These are phyloP conservation scores for Solanum ossicruentum DNA, from an alignment of 257 asterid species.

Conservation along the genomic window DNA sequence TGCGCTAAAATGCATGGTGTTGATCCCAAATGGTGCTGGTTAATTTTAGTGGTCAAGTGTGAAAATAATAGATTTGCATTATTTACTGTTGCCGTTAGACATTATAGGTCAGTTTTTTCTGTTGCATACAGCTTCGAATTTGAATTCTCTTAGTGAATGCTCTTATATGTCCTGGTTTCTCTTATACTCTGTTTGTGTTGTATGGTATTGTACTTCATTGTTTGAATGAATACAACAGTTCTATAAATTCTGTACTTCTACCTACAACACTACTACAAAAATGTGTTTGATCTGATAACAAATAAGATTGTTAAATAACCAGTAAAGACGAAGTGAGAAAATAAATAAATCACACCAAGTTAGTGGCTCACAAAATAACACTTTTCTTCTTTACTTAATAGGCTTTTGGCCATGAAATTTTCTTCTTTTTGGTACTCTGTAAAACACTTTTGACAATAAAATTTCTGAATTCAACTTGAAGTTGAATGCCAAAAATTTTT, in stretches of 20 bases:
- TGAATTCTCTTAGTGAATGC: too few species aligned
- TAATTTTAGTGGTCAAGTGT: not conserved
- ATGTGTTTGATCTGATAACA: not conserved
- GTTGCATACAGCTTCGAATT: not conserved
- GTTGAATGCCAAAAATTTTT: not conserved
- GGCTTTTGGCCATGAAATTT: too few species aligned
- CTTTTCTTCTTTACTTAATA: too few species aligned
- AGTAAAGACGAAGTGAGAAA: not conserved
- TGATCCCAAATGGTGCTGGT: not conserved
- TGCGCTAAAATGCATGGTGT: not conserved
- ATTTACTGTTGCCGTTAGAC: not conserved
- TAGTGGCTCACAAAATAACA: not conserved
- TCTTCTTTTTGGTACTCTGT: too few species aligned
- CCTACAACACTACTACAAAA: too few species aligned
- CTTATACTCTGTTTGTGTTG: not conserved
- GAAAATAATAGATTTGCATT: not conserved
- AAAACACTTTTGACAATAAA: too few species aligned
- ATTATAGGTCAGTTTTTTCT: not conserved
- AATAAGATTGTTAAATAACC: not conserved
- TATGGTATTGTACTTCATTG: not conserved
- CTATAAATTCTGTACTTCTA: not conserved
- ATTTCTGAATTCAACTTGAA: not conserved
- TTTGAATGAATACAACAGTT: not conserved
- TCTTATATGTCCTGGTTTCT: not conserved
- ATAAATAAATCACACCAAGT: not conserved